Percentiles rank a stretch among this genome's conserved stretches.
Conservation (phyloP, 805 yeast genomes). For the Nakazawaea ernobii region DNA sequence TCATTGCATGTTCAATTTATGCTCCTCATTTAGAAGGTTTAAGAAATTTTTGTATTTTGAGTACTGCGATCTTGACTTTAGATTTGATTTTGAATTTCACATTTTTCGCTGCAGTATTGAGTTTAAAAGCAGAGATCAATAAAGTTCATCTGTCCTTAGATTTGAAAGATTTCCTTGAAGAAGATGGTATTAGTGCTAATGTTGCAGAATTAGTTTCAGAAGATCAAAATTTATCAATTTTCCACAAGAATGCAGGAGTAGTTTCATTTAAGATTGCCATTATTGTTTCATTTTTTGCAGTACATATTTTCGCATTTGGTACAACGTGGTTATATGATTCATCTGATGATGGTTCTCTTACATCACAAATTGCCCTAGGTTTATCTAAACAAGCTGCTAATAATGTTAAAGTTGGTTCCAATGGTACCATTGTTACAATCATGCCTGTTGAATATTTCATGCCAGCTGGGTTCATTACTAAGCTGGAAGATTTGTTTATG, state of each 20-base stretch:
- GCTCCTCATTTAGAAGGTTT: slow-evolving; percentile 68
- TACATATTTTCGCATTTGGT: slow-evolving; percentile 66
- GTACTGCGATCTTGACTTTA: slow-evolving; percentile 61
- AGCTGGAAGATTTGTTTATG: slow-evolving; percentile 56
- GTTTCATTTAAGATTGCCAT: slow-evolving; percentile 55
- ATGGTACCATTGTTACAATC: slow-evolving; percentile 47
- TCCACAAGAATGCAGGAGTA: slow-evolving; percentile 35
- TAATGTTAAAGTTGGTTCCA: slow-evolving; percentile 36
- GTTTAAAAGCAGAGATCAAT: slow-evolving; percentile 84
- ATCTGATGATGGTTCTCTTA: slow-evolving; percentile 15
- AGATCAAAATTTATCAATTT: slow-evolving; percentile 25
- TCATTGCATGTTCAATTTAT: slow-evolving; percentile 59
- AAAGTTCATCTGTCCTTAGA: slow-evolving; percentile 77
- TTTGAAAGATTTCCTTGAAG: slow-evolving; percentile 77
- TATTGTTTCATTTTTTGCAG: slow-evolving; percentile 50
- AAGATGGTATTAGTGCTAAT: slow-evolving; percentile 76
- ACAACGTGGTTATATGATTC: slow-evolving; percentile 62
- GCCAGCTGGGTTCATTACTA: slow-evolving; percentile 50
- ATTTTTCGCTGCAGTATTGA: slow-evolving; percentile 75
- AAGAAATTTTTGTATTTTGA: slow-evolving; percentile 72
- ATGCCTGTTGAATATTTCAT: slow-evolving; percentile 52
- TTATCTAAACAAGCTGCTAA: slow-evolving; percentile 37
- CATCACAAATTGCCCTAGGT: slow-evolving; percentile 17
- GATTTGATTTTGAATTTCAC: slow-evolving; percentile 74
- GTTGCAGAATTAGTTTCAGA: slow-evolving; percentile 70